Percentiles rank a stretch among this genome's conserved stretches.
These are phyloP conservation scores for Aspergillus saccharolyticus DNA, from an alignment of 495 filamentous ascomycete genomes.

Conservation along the genomic window DNA sequence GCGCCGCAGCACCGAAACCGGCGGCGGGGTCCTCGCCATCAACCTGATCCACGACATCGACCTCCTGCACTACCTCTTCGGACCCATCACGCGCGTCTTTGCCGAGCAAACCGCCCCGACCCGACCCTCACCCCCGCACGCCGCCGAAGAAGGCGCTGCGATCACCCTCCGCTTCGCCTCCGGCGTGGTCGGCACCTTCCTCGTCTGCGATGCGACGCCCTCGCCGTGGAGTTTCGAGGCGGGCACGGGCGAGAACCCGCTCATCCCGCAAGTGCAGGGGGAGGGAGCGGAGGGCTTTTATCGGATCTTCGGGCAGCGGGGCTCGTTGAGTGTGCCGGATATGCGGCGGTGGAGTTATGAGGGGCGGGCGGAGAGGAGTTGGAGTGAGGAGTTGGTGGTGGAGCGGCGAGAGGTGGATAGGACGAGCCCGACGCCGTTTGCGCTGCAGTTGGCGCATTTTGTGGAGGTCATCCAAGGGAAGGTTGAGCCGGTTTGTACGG, in stretches of 20 bases:
- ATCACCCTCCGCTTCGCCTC: constrained; percentile 50
- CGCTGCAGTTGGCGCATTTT: constrained; percentile 52
- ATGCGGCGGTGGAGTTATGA: constrained; percentile 51
- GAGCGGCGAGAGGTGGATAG: constrained; percentile 35
- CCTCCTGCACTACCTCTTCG: constrained; percentile 53
- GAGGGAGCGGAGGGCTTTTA: constrained; percentile 43
- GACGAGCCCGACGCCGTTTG: constrained; percentile 43
- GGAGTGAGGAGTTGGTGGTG: constrained; percentile 25
- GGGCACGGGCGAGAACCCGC: constrained; percentile 56
- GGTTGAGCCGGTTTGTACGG: constrained; percentile 40
- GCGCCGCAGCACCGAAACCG: constrained; percentile 33
- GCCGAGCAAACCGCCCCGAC: constrained; percentile 42
- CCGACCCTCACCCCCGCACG: constrained; percentile 21
- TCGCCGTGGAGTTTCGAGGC: constrained; percentile 51
- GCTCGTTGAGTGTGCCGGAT: constrained; percentile 52
- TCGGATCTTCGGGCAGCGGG: constrained; percentile 52
- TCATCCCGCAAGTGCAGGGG: constrained; percentile 35
- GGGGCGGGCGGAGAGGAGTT: constrained; percentile 28
- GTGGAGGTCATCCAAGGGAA: constrained; percentile 45
- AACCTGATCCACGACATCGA: constrained; percentile 60
- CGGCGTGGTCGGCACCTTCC: constrained; percentile 56
- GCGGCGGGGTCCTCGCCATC: constrained; percentile 49
- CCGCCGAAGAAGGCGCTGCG: constrained; percentile 54
- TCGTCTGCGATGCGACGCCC: constrained; percentile 48
- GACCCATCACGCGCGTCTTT: constrained; percentile 46